phyloP scores from a whole-genome alignment of 495 filamentous ascomycete genomes.

The Saxispiralis lemnorum region DNA sequence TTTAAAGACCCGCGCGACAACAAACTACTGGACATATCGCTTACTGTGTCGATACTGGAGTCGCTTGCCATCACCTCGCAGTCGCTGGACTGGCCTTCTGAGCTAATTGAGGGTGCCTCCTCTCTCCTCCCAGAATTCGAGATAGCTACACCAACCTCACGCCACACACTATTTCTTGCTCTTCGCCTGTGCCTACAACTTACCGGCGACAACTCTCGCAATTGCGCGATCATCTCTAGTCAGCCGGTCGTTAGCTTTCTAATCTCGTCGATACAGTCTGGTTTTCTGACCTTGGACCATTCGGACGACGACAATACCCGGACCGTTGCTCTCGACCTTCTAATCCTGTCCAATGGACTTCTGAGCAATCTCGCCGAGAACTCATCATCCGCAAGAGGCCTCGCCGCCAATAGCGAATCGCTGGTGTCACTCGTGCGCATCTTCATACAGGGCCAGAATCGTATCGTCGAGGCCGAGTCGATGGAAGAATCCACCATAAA shows the following conservation, averaged over 20 bases:
- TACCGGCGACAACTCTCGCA: constrained; percentile 58
- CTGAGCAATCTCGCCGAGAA: constrained; percentile 82
- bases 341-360: constrained; percentile 64
- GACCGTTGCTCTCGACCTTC: constrained; percentile 39
- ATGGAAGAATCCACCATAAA: constrained; percentile 58
- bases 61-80: constrained; percentile 21
- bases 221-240: constrained; percentile 46
- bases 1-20: neutral
- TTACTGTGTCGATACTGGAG: constrained; percentile 48
- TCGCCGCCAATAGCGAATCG: neutral
- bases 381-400: constrained; percentile 34
- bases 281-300: constrained; percentile 22
- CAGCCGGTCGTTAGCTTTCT: constrained; percentile 37
- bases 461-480: constrained; percentile 8
- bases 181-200: constrained; percentile 70
- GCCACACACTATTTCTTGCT: constrained; percentile 11
- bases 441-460: constrained; percentile 6
- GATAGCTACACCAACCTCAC: neutral
- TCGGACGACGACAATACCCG: constrained; percentile 32
- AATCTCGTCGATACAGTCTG: constrained; percentile 28
- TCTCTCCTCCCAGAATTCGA: neutral
- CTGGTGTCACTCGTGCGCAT: constrained; percentile 2
- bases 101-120: constrained; percentile 1
- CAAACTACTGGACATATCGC: constrained; percentile 8
- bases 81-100: constrained; percentile 4